Percentiles rank a stretch among this genome's conserved stretches.
Evolutionary conservation across 805 yeast genomes (phyloP).

Genomic region (Barnettozyma salicaria): DNA sequence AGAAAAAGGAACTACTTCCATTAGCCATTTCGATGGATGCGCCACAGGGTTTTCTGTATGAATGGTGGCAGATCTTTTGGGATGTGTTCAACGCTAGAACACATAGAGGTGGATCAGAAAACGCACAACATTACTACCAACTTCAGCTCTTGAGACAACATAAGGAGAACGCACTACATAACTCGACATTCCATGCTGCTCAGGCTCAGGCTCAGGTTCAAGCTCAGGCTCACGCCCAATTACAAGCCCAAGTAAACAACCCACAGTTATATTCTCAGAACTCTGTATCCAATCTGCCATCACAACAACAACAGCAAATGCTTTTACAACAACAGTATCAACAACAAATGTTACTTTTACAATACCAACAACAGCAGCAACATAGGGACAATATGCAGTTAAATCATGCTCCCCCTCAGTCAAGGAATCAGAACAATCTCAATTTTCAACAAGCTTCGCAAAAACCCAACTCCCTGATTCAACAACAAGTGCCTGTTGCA

Average conservation of each 20-base stretch:
- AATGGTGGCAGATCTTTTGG: conserved; percentile 98
- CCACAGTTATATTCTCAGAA: conserved; percentile 12
- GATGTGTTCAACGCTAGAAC: conserved; percentile 83
- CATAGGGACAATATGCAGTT: conserved; percentile 1
- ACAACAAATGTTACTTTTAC: conserved; percentile 10
- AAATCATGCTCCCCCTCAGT: background rate
- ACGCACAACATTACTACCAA: conserved; percentile 69
- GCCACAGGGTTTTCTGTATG: conserved; percentile 80
- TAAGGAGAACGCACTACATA: conserved; percentile 48
- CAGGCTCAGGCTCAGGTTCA: conserved; percentile 35
- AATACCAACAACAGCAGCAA: conserved; percentile 10
- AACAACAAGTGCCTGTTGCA: background rate
- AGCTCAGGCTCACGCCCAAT: conserved; percentile 19
- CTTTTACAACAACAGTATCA: conserved; percentile 29
- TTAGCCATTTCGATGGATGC: conserved; percentile 63
- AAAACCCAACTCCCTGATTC: background rate
- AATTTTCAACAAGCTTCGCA: background rate
- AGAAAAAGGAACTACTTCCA: conserved; percentile 39
- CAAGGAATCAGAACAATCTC: background rate
- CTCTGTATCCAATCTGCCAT: conserved; percentile 19
- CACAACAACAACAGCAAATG: conserved; percentile 19
- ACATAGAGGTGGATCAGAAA: conserved; percentile 52
- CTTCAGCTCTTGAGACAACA: conserved; percentile 52
- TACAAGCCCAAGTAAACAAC: conserved; percentile 10
- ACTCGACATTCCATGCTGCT: conserved; percentile 39